A percentile compares a stretch with the other conserved stretches of the same genome.
Evolutionary conservation across 2,329 filamentous ascomycete genomes (phyloP).

Genomic region (Neonectria sp.): DNA sequence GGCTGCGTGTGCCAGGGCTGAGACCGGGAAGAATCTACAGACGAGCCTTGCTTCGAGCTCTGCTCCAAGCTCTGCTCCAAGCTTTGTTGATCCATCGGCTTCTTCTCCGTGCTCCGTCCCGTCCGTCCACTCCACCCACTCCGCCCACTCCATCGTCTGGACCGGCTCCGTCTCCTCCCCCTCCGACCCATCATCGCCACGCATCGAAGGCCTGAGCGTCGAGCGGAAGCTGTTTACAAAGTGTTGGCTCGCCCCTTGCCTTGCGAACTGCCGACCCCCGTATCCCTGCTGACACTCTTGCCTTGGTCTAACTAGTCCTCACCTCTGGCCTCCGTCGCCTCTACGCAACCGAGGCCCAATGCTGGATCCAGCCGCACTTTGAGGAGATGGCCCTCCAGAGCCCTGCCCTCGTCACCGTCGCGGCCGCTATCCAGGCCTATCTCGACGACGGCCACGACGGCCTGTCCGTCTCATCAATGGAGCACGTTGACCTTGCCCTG

Average conservation of each 20-base stretch:
- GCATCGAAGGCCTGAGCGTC: constrained; percentile 12
- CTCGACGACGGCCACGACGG: constrained; percentile 36
- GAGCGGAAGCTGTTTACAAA: constrained; percentile 39
- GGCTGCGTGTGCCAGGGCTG: background rate
- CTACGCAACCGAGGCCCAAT: constrained; percentile 41
- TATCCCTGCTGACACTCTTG: constrained; percentile 14
- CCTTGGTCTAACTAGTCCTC: constrained; percentile 32
- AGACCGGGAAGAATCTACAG: too few relatives aligned
- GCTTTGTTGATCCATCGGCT: too few relatives aligned
- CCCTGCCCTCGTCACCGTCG: constrained; percentile 39
- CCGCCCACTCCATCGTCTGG: constrained; percentile 21
- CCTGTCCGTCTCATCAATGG: constrained; percentile 43
- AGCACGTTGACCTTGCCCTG: constrained; percentile 38
- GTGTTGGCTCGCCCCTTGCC: constrained; percentile 21
- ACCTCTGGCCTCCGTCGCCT: constrained; percentile 37
- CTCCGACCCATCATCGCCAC: constrained; percentile 29
- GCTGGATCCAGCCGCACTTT: constrained; percentile 44
- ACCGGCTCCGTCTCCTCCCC: constrained; percentile 30
- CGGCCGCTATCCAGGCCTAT: constrained; percentile 42
- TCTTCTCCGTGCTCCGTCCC: too few relatives aligned
- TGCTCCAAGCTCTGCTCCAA: too few relatives aligned
- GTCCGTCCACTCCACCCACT: constrained; percentile 6
- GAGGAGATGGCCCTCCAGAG: constrained; percentile 44
- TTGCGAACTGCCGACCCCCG: background rate
- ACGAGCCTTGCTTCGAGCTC: too few relatives aligned